A percentile compares a stretch with the other conserved stretches of the same genome.
phyloP scores from a whole-genome alignment of 2,329 filamentous ascomycete species.

The Paracamarosporium sp. region DNA sequence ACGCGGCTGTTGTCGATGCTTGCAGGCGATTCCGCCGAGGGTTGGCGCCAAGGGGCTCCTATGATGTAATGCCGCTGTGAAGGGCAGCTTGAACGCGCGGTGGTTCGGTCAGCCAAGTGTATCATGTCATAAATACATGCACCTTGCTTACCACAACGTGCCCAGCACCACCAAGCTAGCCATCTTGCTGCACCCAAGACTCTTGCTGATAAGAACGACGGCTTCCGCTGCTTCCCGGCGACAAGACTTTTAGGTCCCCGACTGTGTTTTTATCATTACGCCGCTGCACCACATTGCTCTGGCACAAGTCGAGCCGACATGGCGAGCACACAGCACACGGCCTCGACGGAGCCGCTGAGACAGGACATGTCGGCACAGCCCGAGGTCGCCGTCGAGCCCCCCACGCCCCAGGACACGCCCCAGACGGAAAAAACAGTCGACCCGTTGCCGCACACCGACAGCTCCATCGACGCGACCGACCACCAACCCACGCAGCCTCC shows the following conservation, averaged over 20 bases:
- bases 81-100: conserved; percentile 8
- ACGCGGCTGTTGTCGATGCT: not conserved
- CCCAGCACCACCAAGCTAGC: conserved; percentile 1
- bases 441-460: not conserved
- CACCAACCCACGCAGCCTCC: conserved; percentile 9
- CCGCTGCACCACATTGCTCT: not conserved
- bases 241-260: conserved; percentile 21
- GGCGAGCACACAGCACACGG: conserved; percentile 28
- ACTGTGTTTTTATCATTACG: too few relatives aligned
- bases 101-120: conserved; percentile 11
- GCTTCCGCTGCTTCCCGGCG: conserved; percentile 33
- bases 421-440: not conserved
- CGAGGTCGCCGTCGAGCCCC: conserved; percentile 10
- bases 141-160: conserved; percentile 16
- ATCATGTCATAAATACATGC: conserved; percentile 12
- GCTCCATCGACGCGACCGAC: not conserved
- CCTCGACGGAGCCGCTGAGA: conserved; percentile 40
- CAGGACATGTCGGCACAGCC: not conserved
- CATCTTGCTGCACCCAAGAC: not conserved
- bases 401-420: conserved; percentile 16
- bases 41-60: conserved; percentile 11
- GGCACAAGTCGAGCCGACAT: conserved; percentile 17
- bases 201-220: conserved; percentile 21
- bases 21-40: not conserved
- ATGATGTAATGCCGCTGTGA: conserved; percentile 18